These are phyloP conservation scores for Sordariomycetes sp. DNA, from an alignment of 2,329 filamentous ascomycete genomes.

Conservation along the genomic window DNA sequence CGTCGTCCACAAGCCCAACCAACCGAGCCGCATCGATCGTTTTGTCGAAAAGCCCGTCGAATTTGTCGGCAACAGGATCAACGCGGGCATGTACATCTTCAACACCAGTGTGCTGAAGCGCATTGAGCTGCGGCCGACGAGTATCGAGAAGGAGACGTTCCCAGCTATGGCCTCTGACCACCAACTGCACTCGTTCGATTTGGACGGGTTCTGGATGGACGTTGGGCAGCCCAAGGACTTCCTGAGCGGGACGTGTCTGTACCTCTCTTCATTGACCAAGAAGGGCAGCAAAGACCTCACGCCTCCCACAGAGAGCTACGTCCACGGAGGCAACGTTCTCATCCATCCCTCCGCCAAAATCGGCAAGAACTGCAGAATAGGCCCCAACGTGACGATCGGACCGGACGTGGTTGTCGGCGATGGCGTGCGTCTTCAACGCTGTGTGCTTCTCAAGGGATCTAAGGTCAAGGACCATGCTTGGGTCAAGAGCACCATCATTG, in stretches of 20 bases:
- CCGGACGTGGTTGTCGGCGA: conserved; percentile 89
- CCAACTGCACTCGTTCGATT: conserved; percentile 88
- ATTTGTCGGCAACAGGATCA: conserved; percentile 98
- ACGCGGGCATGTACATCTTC: conserved; percentile 95
- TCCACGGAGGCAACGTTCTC: conserved; percentile 91
- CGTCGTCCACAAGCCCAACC: conserved; percentile 90
- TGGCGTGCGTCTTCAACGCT: conserved; percentile 87
- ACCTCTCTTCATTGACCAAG: conserved; percentile 87
- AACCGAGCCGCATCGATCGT: conserved; percentile 86
- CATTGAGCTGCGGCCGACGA: conserved; percentile 93
- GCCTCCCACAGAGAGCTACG: conserved; percentile 64
- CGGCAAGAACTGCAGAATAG: conserved; percentile 96
- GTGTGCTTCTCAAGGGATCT: conserved; percentile 77
- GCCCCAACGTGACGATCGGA: conserved; percentile 92
- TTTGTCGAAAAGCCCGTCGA: conserved; percentile 99
- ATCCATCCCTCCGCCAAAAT: conserved; percentile 93
- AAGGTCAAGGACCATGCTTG: conserved; percentile 98
- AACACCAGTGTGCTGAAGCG: conserved; percentile 85
- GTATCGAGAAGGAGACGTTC: conserved; percentile 98
- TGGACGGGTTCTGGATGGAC: conserved; percentile 99
- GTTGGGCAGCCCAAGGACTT: conserved; percentile 98
- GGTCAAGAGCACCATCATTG: conserved; percentile 97
- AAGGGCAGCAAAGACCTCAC: conserved; percentile 79
- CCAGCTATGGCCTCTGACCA: conserved; percentile 84
- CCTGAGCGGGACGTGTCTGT: conserved; percentile 89